phyloP scores from a whole-genome alignment of 441 rosid species.

The Gossypium davidsonii region DNA sequence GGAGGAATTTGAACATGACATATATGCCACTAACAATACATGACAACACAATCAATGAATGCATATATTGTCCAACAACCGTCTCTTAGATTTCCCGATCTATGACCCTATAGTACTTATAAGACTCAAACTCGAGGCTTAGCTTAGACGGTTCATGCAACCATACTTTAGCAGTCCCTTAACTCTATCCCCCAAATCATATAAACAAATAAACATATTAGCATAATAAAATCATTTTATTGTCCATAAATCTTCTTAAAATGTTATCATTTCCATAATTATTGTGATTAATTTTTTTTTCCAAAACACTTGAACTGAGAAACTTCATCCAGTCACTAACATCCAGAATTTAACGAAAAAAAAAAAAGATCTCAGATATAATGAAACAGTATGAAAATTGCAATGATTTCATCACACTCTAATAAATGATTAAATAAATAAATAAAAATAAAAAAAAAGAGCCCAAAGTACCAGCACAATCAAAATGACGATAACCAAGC shows the following conservation, averaged over 20 bases:
- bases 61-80: neutral
- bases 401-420: neutral
- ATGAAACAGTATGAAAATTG: neutral
- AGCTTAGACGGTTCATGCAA: neutral
- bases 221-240: neutral
- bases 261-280: neutral
- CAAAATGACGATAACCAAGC: conserved; percentile 89
- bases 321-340: neutral
- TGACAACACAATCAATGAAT: neutral
- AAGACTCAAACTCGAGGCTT: neutral
- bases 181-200: neutral
- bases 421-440: neutral
- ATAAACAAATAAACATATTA: neutral
- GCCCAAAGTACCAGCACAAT: conserved; percentile 64
- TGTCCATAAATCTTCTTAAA: neutral
- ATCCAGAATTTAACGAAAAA: neutral
- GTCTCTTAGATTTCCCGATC: neutral
- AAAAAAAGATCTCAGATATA: neutral
- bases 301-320: neutral
- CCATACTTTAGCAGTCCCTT: neutral
- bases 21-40: neutral
- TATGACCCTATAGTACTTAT: neutral
- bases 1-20: neutral
- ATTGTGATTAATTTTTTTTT: neutral
- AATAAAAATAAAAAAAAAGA: neutral